Base-by-base conservation (phyloP, 1,284 basidiomycete species). In the Microbotryomycetes sp. region DNA sequence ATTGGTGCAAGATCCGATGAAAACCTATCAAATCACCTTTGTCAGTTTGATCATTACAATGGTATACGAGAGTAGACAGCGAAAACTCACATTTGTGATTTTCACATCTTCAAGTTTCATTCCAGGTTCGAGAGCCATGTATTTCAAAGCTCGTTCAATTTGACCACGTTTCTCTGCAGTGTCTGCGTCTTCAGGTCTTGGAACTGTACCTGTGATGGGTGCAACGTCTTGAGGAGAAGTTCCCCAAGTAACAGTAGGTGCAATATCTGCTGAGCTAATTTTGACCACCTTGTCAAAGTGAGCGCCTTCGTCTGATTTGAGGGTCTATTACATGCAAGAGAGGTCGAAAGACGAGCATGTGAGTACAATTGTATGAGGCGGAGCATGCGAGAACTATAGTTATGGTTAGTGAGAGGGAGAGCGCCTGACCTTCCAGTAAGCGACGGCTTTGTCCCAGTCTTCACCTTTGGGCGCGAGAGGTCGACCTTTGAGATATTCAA, bases 1-100 rank as follows among this genome's bases (percentile, higher is more conserved):
- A 80, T 97, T 97, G 69, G 92, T 97, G 81, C 92, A 97, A 19
- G 92, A 97, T 26, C 92, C 92, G 69, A 97, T 89, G 81, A 97
- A 97, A 46, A 93, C 86, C 70, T 70, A 52, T 14, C n/a, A 9
- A 14, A 49, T 29, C n/a, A 7, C 19, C n/a, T n/a, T 12, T 42
- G 36, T 19, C 45, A 57, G 47, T 31, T 16, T 25, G 22, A 16
- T 53, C 16, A 19, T 12, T 15, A 6, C 2, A 30, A n/a, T 9
- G 31, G 2, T n/a, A n/a, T n/a, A n/a, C 16, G 12, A 12, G 42
- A 19, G 28, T 25, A 12, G 22, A 30, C 3, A 16, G 29, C 36
- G 19, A 5, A 5, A 19, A 32, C 60, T 42, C 25, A 68, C 68
- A 77, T 96, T 97, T 81, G 96, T 89, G 67, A 97, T 78, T 66